Evolutionary conservation across 148 eudicot genomes (phyloP).

Genomic region (Rhododendron ovatum): DNA sequence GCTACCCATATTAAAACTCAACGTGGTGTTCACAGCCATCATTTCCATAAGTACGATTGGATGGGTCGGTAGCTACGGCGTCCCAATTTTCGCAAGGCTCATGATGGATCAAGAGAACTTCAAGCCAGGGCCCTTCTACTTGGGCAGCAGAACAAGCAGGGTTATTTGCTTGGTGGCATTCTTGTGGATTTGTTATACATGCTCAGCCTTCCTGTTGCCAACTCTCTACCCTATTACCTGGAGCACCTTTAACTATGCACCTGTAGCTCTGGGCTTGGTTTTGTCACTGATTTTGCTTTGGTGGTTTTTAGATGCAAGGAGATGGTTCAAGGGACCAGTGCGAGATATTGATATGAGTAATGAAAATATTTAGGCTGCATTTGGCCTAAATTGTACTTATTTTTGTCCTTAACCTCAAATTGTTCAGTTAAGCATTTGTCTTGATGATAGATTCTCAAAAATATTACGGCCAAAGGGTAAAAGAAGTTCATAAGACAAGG

Average conservation of each 20-base stretch:
- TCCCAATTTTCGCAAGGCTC: constrained; percentile 59
- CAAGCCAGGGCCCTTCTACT: constrained; percentile 56
- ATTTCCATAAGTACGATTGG: constrained; percentile 62
- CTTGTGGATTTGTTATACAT: constrained; percentile 63
- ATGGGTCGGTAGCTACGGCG: constrained; percentile 67
- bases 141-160: constrained; percentile 53
- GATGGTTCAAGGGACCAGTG: constrained; percentile 70
- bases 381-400: not conserved
- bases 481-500: too few species aligned
- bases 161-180: constrained; percentile 54
- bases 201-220: constrained; percentile 51
- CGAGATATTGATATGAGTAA: constrained; percentile 42
- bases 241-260: constrained; percentile 61
- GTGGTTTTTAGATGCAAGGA: constrained; percentile 60
- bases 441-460: too few species aligned
- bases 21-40: constrained; percentile 54
- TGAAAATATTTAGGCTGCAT: constrained; percentile 25
- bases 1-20: constrained; percentile 50
- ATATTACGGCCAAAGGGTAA: too few species aligned
- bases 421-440: too few species aligned
- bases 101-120: constrained; percentile 45
- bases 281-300: constrained; percentile 49
- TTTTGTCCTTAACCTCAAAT: too few species aligned
- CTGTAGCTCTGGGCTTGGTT: constrained; percentile 46
- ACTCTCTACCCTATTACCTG: constrained; percentile 44